Evolutionary conservation across 2,329 filamentous ascomycete species (phyloP), one percentile per base, ranked within the genome.

Genomic region (Cytospora paraplurivora): DNA sequence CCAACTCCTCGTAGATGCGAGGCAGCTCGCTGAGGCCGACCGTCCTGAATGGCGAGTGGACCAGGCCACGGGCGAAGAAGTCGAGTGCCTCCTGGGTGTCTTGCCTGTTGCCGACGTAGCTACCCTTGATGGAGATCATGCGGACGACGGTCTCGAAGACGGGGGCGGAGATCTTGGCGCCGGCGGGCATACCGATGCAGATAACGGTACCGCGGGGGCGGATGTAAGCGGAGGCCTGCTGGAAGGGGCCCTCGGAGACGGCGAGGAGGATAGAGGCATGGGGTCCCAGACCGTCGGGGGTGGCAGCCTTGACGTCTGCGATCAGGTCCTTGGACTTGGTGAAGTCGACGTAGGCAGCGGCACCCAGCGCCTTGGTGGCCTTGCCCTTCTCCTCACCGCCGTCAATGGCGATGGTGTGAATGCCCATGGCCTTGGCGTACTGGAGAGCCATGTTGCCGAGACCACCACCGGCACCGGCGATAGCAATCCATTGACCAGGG

Each of bases 81-180:
- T 97, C 93, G 67, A 98, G 82, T 3, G 94, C 93, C 81, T 98
- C 94, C 59, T 88, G 85, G 1, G 88, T 89, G 75, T 98, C 94
- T 74, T 90, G 88, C 69, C 94, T 86, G 81, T 96, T 97, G 63
- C 94, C 94, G 69, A 98, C 94, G 75, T 97, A 97, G 71, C 88
- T 92, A 66, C 93, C 93, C 81, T 91, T 91, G 82, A 98, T 97
- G 71, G 78, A 88, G 80, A 97, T 88, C 92, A 97, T 97, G 78
- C 88, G 81, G 73, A 94, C 83, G 67, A 97, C 94, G 8, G 90
- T 92, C 73, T 93, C 88, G 75, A 97, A 97, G 62, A 97, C 93
- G 47, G 92, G 91, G 1, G 93, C 93, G 70, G 85, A 85, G 68
- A 97, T 84, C 77, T 83, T 90, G 2, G 93, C 93, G 68, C 88